These are phyloP conservation scores for Chaetomium globosum DNA, from an alignment of 2,329 filamentous ascomycete genomes.

Conservation along the genomic window DNA sequence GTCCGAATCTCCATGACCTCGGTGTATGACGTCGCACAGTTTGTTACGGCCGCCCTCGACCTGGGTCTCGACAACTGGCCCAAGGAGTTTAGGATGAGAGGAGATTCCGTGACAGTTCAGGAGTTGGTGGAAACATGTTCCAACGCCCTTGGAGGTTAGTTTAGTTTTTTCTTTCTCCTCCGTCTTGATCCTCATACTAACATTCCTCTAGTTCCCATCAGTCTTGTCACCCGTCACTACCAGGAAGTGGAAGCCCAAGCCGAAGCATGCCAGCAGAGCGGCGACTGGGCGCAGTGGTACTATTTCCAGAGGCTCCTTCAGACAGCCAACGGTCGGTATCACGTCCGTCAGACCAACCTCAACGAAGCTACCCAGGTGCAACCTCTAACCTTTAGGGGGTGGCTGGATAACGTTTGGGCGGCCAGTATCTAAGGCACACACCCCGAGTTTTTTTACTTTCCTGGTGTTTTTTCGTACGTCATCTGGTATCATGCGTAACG, in stretches of 20 bases:
- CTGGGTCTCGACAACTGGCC: constrained; percentile 65
- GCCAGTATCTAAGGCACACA: constrained; percentile 29
- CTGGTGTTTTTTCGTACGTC: constrained; percentile 1
- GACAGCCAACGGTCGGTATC: constrained; percentile 69
- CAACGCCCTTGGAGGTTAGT: constrained; percentile 53
- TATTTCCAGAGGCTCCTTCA: constrained; percentile 66
- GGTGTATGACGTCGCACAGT: constrained; percentile 69
- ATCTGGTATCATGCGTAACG: neutral
- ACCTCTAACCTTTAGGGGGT: constrained; percentile 56
- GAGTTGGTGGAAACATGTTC: constrained; percentile 59
- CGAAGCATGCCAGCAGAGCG: constrained; percentile 49
- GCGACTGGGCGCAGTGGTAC: constrained; percentile 53
- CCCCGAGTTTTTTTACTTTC: neutral
- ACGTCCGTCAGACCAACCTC: constrained; percentile 63
- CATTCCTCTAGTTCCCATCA: constrained; percentile 45
- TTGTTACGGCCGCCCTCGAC: constrained; percentile 69
- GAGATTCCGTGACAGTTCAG: constrained; percentile 64
- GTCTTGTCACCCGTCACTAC: constrained; percentile 45
- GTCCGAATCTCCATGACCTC: constrained; percentile 69
- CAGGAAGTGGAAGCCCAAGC: constrained; percentile 48
- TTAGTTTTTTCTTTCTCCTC: constrained; percentile 11
- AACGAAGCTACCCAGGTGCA: constrained; percentile 54
- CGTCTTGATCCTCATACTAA: constrained; percentile 35
- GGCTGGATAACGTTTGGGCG: constrained; percentile 56
- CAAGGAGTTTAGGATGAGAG: constrained; percentile 67